phyloP scores from a whole-genome alignment of 2,329 filamentous ascomycete species.

The Helicocarpus griseus region DNA sequence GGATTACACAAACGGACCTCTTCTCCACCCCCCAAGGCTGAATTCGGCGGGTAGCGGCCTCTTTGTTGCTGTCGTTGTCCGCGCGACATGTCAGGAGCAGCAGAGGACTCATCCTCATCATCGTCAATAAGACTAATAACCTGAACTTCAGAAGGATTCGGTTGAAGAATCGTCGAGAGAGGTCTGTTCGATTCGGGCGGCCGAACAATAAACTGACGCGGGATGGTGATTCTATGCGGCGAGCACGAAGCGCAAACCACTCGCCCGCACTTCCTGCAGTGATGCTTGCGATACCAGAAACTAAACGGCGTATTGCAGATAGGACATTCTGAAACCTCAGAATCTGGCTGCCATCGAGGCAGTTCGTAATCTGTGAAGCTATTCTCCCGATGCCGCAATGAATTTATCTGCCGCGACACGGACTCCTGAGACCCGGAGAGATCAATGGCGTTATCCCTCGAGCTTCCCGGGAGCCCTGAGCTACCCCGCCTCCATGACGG shows the following conservation, averaged over 20 bases:
- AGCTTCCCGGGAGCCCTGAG: slow-evolving; percentile 16
- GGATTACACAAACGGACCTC: slow-evolving; percentile 63
- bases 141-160: slow-evolving; percentile 34
- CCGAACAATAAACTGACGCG: slow-evolving; percentile 82
- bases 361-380: slow-evolving; percentile 42
- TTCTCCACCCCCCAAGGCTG: slow-evolving; percentile 53
- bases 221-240: slow-evolving; percentile 89
- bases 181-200: slow-evolving; percentile 47
- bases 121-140: slow-evolving; percentile 40
- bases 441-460: slow-evolving; percentile 26
- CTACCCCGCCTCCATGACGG: background rate
- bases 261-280: slow-evolving; percentile 91
- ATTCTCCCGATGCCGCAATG: slow-evolving; percentile 17
- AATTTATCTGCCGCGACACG: slow-evolving; percentile 13
- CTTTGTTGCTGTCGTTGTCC: slow-evolving; percentile 10
- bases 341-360: slow-evolving; percentile 82
- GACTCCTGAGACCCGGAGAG: slow-evolving; percentile 19
- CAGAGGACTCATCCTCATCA: slow-evolving; percentile 10
- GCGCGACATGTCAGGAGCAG: slow-evolving; percentile 6
- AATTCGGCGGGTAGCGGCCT: slow-evolving; percentile 29
- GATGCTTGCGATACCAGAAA: slow-evolving; percentile 82
- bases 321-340: slow-evolving; percentile 70
- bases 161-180: slow-evolving; percentile 34
- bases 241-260: slow-evolving; percentile 88
- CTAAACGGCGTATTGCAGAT: slow-evolving; percentile 74